A percentile compares a stretch with the other conserved stretches of the same genome.
Conservation (phyloP, 345 rosid species). For the Gossypioides kirkii region DNA sequence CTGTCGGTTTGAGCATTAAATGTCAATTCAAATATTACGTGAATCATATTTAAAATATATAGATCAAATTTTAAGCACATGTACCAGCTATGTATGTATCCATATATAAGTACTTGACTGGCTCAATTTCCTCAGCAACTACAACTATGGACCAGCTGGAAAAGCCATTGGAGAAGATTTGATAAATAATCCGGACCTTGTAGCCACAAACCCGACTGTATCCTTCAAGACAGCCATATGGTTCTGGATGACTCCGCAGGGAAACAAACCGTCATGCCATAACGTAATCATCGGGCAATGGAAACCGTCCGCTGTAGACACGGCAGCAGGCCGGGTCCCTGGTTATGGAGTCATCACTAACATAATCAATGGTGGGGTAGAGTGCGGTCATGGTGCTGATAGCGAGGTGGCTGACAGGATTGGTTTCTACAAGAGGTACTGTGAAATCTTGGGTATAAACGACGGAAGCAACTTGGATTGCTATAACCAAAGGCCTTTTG, state of each 20-base stretch:
- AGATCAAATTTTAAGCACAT: too few relatives aligned
- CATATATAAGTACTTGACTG: background rate
- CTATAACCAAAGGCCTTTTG: slow-evolving; percentile 20
- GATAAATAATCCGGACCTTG: slow-evolving; percentile 42
- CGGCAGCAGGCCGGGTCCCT: slow-evolving; percentile 21
- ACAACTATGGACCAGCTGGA: slow-evolving; percentile 54
- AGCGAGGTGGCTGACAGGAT: slow-evolving; percentile 20
- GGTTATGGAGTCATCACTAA: slow-evolving; percentile 38
- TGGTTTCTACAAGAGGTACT: slow-evolving; percentile 30
- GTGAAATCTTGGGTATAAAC: slow-evolving; percentile 25
- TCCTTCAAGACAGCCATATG: slow-evolving; percentile 39
- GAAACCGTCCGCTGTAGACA: slow-evolving; percentile 27
- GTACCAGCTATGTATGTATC: too few relatives aligned
- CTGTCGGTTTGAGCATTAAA: too few relatives aligned
- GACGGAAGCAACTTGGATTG: slow-evolving; percentile 24
- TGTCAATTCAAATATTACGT: too few relatives aligned
- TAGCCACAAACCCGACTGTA: slow-evolving; percentile 40
- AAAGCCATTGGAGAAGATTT: slow-evolving; percentile 35
- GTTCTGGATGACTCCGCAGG: slow-evolving; percentile 43
- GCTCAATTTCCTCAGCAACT: slow-evolving; percentile 31
- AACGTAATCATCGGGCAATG: slow-evolving; percentile 26
- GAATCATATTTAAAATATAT: too few relatives aligned
- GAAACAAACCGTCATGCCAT: slow-evolving; percentile 40
- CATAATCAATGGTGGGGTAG: slow-evolving; percentile 36
- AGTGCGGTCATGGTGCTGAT: slow-evolving; percentile 23